Conservation (phyloP, 768 basidiomycete genomes). For the Leucogyrophana mollusca region DNA sequence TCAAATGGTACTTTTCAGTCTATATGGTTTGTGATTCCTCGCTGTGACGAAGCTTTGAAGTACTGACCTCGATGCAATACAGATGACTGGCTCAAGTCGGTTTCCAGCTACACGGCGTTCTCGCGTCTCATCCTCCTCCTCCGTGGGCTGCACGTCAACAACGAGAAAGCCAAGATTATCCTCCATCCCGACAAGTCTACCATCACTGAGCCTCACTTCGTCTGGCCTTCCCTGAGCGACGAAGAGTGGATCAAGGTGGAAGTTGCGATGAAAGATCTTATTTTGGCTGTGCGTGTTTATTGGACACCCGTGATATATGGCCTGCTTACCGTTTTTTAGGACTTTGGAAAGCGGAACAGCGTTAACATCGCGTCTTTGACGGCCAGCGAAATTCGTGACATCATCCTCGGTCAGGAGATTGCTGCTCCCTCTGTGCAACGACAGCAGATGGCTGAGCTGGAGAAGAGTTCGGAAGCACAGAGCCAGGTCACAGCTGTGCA, state of each 20-base stretch:
- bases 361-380: slow-evolving; percentile 98
- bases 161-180: slow-evolving; percentile 99
- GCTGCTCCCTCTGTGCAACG: slow-evolving; percentile 93
- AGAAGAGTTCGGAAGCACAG: slow-evolving; percentile 94
- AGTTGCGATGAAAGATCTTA: slow-evolving; percentile 97
- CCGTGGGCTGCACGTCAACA: slow-evolving; percentile 97
- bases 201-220: slow-evolving; percentile 95
- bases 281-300: slow-evolving; percentile 71
- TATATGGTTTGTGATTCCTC: slow-evolving; percentile 62
- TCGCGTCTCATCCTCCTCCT: slow-evolving; percentile 96
- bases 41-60: neutral
- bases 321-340: slow-evolving; percentile 42
- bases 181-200: slow-evolving; percentile 96
- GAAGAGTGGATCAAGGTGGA: slow-evolving; percentile 99
- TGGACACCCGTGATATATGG: too few relatives aligned
- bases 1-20: slow-evolving; percentile 98
- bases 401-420: slow-evolving; percentile 99
- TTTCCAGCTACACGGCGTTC: slow-evolving; percentile 99
- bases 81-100: slow-evolving; percentile 99
- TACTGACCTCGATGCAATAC: slow-evolving; percentile 5
- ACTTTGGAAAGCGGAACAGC: slow-evolving; percentile 98
- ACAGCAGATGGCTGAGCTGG: slow-evolving; percentile 98
- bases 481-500: slow-evolving; percentile 94
- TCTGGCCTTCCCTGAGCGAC: slow-evolving; percentile 91
- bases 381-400: slow-evolving; percentile 94